These are phyloP conservation scores for Aspergillus sp. DNA, from an alignment of 2,329 filamentous ascomycete genomes.

Conservation along the genomic window DNA sequence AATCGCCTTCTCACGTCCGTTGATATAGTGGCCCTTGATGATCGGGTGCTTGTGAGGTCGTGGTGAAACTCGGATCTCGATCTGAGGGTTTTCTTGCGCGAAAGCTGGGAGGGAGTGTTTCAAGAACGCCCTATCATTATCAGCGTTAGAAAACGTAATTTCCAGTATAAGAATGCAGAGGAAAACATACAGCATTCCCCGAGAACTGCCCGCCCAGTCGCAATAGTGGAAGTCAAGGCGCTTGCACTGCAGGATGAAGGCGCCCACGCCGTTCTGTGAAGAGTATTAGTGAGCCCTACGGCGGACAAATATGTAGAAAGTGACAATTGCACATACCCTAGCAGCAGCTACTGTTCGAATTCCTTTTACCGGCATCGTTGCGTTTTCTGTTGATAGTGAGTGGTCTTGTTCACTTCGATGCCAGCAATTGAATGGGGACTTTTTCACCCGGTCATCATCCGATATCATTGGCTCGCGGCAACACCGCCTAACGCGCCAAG, in stretches of 20 bases:
- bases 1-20: slow-evolving; percentile 78
- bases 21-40: slow-evolving; percentile 88
- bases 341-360: slow-evolving; percentile 56
- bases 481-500: slow-evolving; percentile 25
- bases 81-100: slow-evolving; percentile 75
- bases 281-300: not conserved
- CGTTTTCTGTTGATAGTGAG: slow-evolving; percentile 5
- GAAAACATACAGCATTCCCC: slow-evolving; percentile 79
- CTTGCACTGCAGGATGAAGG: slow-evolving; percentile 97
- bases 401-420: not conserved
- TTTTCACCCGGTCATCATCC: slow-evolving; percentile 25
- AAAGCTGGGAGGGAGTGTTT: slow-evolving; percentile 73
- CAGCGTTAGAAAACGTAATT: not conserved
- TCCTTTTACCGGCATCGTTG: slow-evolving; percentile 46
- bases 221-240: slow-evolving; percentile 95
- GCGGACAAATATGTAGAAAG: not conserved
- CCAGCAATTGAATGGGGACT: slow-evolving; percentile 14
- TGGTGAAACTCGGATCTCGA: slow-evolving; percentile 90
- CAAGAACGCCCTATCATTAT: slow-evolving; percentile 68
- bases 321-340: slow-evolving; percentile 47
- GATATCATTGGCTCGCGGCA: slow-evolving; percentile 27
- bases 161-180: not conserved
- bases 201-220: slow-evolving; percentile 90
- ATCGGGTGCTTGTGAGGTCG: slow-evolving; percentile 88
- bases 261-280: slow-evolving; percentile 85